Conservation (phyloP, 2,329 filamentous ascomycete genomes). For the Diaporthe vexans region DNA sequence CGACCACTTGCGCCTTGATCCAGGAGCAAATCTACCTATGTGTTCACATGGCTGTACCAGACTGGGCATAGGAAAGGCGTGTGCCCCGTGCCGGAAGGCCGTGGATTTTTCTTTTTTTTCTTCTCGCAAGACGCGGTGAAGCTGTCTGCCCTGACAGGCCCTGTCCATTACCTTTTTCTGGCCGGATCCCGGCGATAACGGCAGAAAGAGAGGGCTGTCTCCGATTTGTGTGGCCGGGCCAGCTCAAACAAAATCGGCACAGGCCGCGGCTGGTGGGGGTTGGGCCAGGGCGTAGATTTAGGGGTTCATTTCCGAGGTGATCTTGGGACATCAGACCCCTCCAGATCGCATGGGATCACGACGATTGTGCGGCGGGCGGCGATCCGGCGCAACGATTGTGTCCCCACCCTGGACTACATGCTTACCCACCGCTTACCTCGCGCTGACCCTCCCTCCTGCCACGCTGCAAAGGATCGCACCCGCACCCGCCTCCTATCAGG, state of each 20-base stretch:
- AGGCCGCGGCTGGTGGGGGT: constrained; percentile 1
- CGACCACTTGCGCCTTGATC: not conserved
- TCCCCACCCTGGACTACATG: constrained; percentile 16
- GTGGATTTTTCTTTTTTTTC: too few relatives aligned
- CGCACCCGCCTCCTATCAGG: not conserved
- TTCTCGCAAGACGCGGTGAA: not conserved
- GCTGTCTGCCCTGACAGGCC: not conserved
- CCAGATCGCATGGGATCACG: constrained; percentile 27
- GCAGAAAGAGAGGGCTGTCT: constrained; percentile 11
- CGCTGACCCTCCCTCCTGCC: not conserved
- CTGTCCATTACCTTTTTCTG: not conserved
- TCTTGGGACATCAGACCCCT: constrained; percentile 20
- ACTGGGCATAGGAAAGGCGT: not conserved
- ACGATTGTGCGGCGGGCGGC: not conserved
- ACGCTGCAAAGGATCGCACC: not conserved
- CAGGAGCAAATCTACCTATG: not conserved
- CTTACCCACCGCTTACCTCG: constrained; percentile 22
- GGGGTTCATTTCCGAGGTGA: constrained; percentile 16
- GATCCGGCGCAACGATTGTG: constrained; percentile 6
- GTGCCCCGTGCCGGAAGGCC: not conserved
- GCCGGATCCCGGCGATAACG: not conserved
- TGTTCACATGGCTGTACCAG: not conserved
- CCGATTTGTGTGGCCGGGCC: constrained; percentile 17
- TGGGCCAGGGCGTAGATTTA: not conserved
- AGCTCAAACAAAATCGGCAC: constrained; percentile 20